These are phyloP conservation scores for Diaporthe capsici DNA, from an alignment of 2,329 filamentous ascomycete species.

Conservation along the genomic window DNA sequence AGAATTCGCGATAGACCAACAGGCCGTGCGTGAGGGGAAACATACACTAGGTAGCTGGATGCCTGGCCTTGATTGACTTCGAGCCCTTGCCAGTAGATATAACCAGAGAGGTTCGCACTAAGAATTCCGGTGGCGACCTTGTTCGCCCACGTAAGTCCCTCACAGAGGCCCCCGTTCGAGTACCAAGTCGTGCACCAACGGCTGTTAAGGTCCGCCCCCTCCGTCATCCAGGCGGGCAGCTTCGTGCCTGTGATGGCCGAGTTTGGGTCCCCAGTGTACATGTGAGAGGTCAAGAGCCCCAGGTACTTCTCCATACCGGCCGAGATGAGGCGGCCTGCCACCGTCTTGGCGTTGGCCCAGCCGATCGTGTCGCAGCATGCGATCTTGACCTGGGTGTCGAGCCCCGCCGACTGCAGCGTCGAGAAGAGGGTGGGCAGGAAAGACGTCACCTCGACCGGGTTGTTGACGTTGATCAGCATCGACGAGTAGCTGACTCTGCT, in stretches of 20 bases:
- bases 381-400: constrained; percentile 51
- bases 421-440: constrained; percentile 64
- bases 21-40: too few species aligned
- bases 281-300: constrained; percentile 56
- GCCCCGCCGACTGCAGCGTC: constrained; percentile 51
- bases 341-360: constrained; percentile 51
- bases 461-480: constrained; percentile 80
- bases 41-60: constrained; percentile 41
- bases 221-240: constrained; percentile 59
- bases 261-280: constrained; percentile 57
- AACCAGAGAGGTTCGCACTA: constrained; percentile 58
- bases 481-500: constrained; percentile 56
- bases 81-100: constrained; percentile 60
- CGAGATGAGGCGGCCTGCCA: constrained; percentile 28
- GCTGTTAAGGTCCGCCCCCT: constrained; percentile 59
- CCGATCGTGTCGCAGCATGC: constrained; percentile 57
- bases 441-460: constrained; percentile 79
- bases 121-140: constrained; percentile 60
- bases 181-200: constrained; percentile 59
- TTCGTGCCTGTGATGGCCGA: constrained; percentile 57
- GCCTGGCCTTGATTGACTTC: constrained; percentile 46
- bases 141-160: constrained; percentile 64
- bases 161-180: constrained; percentile 54
- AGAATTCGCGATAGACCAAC: not conserved
- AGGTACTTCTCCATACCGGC: constrained; percentile 45